Conservation (phyloP, 306 rosid species). For the Glycine latifolia region DNA sequence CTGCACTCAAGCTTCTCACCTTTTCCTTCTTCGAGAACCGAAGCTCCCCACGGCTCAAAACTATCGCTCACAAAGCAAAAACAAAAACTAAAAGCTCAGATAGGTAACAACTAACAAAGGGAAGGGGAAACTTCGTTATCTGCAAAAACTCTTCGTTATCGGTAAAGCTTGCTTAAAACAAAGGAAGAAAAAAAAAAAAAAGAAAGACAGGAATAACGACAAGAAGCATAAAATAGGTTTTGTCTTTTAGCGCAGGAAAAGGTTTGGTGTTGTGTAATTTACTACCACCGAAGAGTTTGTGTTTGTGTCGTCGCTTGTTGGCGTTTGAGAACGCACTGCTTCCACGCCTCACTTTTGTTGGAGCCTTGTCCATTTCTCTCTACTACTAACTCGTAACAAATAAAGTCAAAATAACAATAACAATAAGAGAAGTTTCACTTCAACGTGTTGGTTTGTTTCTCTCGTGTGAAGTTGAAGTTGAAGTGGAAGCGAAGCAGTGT, state of each 20-base stretch:
- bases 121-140: conserved; percentile 51
- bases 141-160: conserved; percentile 42
- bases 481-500: background rate
- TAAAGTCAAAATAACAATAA: background rate
- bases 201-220: conserved; percentile 57
- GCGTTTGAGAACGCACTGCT: conserved; percentile 53
- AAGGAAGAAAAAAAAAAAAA: conserved; percentile 36
- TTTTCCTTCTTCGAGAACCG: conserved; percentile 64
- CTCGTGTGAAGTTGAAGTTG: background rate
- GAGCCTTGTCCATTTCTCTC: conserved; percentile 62
- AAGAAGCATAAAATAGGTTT: conserved; percentile 50
- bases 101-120: conserved; percentile 41
- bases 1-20: conserved; percentile 68
- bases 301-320: conserved; percentile 45
- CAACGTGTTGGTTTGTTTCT: background rate
- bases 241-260: conserved; percentile 51
- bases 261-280: conserved; percentile 37
- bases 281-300: conserved; percentile 60
- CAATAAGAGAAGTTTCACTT: background rate
- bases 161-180: background rate
- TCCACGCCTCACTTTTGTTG: conserved; percentile 68
- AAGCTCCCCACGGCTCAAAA: conserved; percentile 25
- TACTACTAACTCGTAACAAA: too few relatives aligned
- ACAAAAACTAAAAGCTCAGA: background rate
- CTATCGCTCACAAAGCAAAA: conserved; percentile 33